Conservation (phyloP, 1,284 basidiomycete species). For the Phlebopus sp. region DNA sequence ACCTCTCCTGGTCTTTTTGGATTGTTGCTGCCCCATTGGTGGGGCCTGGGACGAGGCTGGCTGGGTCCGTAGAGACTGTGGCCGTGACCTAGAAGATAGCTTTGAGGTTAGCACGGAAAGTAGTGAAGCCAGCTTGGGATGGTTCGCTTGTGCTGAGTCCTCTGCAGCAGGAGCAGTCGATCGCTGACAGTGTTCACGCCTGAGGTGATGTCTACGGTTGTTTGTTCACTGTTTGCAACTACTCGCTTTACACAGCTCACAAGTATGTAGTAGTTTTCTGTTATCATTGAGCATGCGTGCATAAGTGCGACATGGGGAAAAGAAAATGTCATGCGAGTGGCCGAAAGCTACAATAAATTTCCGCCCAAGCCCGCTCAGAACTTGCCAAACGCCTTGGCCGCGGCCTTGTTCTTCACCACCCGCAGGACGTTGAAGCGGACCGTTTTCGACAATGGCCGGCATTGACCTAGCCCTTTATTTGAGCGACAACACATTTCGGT, state of each 20-base stretch:
- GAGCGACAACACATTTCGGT: constrained; percentile 1
- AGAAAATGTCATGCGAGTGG: constrained; percentile 26
- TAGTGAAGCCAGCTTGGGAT: constrained; percentile 71
- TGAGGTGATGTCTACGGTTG: constrained; percentile 22
- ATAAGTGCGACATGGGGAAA: constrained; percentile 30
- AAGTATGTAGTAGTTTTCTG: too few species aligned
- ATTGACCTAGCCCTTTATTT: constrained; percentile 66
- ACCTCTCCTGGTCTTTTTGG: constrained; percentile 72
- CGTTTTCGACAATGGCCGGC: constrained; percentile 98
- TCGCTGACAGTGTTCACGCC: constrained; percentile 20
- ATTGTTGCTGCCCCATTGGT: constrained; percentile 75
- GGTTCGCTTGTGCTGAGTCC: constrained; percentile 1
- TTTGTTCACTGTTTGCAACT: constrained; percentile 34
- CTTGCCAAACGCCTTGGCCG: constrained; percentile 90
- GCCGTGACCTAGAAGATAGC: constrained; percentile 60
- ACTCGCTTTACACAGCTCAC: too few species aligned
- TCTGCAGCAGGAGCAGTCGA: constrained; percentile 23
- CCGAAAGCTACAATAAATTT: constrained; percentile 19
- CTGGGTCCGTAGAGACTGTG: constrained; percentile 58
- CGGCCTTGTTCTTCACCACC: constrained; percentile 86
- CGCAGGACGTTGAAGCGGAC: constrained; percentile 98
- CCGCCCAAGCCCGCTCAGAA: constrained; percentile 59
- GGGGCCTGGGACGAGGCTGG: constrained; percentile 39
- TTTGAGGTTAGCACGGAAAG: constrained; percentile 71
- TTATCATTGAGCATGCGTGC: constrained; percentile 33